These are phyloP conservation scores for Trichoderma polysporum DNA, from an alignment of 2,329 filamentous ascomycete genomes.

Conservation along the genomic window DNA sequence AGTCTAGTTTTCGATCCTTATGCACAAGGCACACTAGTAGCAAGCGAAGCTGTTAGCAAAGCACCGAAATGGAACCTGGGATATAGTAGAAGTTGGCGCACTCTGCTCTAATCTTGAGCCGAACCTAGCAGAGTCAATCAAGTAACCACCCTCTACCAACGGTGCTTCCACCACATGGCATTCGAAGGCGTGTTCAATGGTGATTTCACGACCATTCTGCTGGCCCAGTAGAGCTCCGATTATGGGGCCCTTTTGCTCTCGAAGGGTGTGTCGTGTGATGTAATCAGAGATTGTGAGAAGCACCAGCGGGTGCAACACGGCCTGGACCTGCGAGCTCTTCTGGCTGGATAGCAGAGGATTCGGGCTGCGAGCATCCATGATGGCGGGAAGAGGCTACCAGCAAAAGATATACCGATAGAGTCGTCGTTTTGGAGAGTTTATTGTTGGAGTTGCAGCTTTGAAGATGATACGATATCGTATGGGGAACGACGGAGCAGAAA, in stretches of 20 bases:
- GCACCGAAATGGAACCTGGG: neutral
- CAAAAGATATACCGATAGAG: neutral
- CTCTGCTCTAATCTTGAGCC: constrained; percentile 77
- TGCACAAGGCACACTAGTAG: constrained; percentile 84
- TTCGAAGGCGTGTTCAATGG: constrained; percentile 90
- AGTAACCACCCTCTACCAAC: constrained; percentile 53
- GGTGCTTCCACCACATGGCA: constrained; percentile 56
- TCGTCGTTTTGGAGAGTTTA: neutral
- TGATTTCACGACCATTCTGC: constrained; percentile 86
- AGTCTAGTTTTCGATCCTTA: constrained; percentile 75
- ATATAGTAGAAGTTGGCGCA: constrained; percentile 44
- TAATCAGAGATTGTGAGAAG: constrained; percentile 97
- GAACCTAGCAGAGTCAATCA: constrained; percentile 73
- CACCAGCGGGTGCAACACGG: constrained; percentile 88
- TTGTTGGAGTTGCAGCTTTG: neutral
- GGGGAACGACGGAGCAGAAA: neutral
- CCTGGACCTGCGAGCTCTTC: constrained; percentile 71
- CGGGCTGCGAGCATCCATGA: constrained; percentile 47
- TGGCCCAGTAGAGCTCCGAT: constrained; percentile 88
- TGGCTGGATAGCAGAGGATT: constrained; percentile 65
- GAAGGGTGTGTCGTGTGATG: constrained; percentile 84
- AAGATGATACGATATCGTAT: neutral
- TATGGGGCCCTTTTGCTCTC: constrained; percentile 71
- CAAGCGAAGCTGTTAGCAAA: neutral
- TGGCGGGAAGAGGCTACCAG: constrained; percentile 23